Conservation (phyloP, 192 early-diverging fungal genomes). For the Spizellomyces sp. region DNA sequence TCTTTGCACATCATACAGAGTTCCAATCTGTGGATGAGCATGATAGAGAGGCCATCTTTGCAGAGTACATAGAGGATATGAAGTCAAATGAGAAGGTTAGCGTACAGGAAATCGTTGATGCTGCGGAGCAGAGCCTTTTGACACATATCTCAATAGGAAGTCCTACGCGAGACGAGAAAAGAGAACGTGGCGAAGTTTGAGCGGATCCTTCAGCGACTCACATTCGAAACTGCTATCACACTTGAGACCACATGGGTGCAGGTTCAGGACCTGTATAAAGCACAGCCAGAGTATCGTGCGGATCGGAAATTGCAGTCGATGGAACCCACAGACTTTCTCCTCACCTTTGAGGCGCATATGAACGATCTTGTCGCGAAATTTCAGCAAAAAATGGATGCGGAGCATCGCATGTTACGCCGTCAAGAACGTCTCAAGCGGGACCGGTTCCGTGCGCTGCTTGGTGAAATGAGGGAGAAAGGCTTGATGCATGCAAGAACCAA, state of each 20-base stretch:
- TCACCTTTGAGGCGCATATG: slow-evolving; percentile 80
- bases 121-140: background rate
- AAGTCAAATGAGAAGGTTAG: slow-evolving; percentile 64
- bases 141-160: slow-evolving; percentile 43
- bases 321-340: slow-evolving; percentile 80
- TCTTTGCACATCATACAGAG: slow-evolving; percentile 64
- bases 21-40: slow-evolving; percentile 66
- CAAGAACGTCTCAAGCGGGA: slow-evolving; percentile 75
- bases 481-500: slow-evolving; percentile 70
- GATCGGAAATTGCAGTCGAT: slow-evolving; percentile 62
- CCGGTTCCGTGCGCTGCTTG: slow-evolving; percentile 58
- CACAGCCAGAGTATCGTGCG: slow-evolving; percentile 52
- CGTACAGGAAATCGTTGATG: background rate
- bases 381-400: slow-evolving; percentile 44
- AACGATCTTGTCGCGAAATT: slow-evolving; percentile 64
- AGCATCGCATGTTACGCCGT: slow-evolving; percentile 48
- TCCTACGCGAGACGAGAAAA: slow-evolving; percentile 57
- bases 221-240: slow-evolving; percentile 48
- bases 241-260: slow-evolving; percentile 58
- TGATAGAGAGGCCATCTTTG: slow-evolving; percentile 67
- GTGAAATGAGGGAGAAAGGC: slow-evolving; percentile 56
- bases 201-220: slow-evolving; percentile 56
- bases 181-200: slow-evolving; percentile 64
- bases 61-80: slow-evolving; percentile 72
- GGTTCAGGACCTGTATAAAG: slow-evolving; percentile 56